Evolutionary conservation across 2,329 filamentous ascomycete species (phyloP).

Genomic region (Beauveria sp.): DNA sequence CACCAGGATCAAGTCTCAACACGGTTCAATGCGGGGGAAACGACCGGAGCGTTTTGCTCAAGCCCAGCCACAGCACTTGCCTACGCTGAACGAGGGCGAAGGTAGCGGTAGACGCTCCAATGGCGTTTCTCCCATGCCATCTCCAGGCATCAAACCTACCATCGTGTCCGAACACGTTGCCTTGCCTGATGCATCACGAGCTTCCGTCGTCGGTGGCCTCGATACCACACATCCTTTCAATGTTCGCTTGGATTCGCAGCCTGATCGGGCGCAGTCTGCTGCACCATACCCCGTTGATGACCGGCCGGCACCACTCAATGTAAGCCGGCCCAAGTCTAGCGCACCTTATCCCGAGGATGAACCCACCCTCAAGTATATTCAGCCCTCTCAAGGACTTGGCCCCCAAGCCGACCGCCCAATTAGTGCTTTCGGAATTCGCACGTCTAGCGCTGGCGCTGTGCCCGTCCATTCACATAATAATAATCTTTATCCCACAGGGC

Average conservation of each 20-base stretch:
- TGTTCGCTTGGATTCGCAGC: constrained; percentile 35
- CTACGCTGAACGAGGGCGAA: constrained; percentile 40
- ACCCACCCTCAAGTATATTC: constrained; percentile 27
- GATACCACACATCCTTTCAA: constrained; percentile 43
- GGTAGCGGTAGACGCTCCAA: constrained; percentile 16
- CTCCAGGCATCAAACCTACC: constrained; percentile 32
- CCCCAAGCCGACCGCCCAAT: constrained; percentile 41
- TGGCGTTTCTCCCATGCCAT: constrained; percentile 33
- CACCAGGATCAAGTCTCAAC: constrained; percentile 74
- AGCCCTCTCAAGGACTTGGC: constrained; percentile 40
- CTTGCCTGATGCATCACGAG: constrained; percentile 41
- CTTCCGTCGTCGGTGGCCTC: constrained; percentile 25
- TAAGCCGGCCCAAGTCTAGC: constrained; percentile 37
- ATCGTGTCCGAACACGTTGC: constrained; percentile 31
- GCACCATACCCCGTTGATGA: constrained; percentile 68
- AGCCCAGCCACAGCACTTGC: constrained; percentile 33
- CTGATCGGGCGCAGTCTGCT: constrained; percentile 43
- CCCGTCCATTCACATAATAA: background rate
- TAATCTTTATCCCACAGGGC: constrained; percentile 13
- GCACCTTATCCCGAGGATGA: constrained; percentile 50
- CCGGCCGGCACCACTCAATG: constrained; percentile 41
- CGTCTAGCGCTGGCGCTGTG: constrained; percentile 21
- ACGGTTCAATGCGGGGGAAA: constrained; percentile 59
- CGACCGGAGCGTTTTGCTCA: constrained; percentile 54
- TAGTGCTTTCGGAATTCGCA: constrained; percentile 48